phyloP scores from a whole-genome alignment of 108 stramenopile species.

The Heterococcus sp. region DNA sequence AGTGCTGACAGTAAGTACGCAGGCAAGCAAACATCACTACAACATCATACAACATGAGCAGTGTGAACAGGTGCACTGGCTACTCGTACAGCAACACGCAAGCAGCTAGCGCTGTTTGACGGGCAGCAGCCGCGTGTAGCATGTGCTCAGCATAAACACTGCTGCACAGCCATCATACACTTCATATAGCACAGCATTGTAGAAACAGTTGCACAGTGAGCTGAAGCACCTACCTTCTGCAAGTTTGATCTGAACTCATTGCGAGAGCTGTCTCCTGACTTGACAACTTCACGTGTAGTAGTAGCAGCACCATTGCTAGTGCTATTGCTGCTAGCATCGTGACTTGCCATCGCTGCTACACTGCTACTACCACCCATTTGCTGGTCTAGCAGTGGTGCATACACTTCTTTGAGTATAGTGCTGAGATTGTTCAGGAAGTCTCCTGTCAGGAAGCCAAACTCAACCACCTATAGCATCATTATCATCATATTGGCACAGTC shows the following conservation, averaged over 20 bases:
- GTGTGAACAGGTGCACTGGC: too few species aligned
- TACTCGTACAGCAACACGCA: too few species aligned
- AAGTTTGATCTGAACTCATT: slow-evolving; percentile 56
- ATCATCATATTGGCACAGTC: too few species aligned
- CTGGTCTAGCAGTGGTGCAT: slow-evolving; percentile 39
- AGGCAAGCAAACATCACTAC: not conserved
- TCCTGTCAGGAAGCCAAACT: slow-evolving; percentile 38
- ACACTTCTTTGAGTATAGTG: slow-evolving; percentile 41
- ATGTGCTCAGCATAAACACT: too few species aligned
- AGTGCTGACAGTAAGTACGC: not conserved
- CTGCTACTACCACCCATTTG: slow-evolving; percentile 35
- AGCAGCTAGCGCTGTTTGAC: too few species aligned
- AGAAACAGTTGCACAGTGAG: too few species aligned
- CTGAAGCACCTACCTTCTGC: slow-evolving; percentile 14
- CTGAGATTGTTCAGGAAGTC: slow-evolving; percentile 30
- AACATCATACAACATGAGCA: too few species aligned
- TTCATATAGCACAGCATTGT: too few species aligned
- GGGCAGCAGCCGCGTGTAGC: too few species aligned
- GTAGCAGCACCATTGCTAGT: not conserved
- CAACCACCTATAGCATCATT: slow-evolving; percentile 14
- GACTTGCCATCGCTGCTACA: slow-evolving; percentile 1
- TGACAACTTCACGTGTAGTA: not conserved
- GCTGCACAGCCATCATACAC: too few species aligned
- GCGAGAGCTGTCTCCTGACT: slow-evolving; percentile 18
- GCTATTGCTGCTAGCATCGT: slow-evolving; percentile 10